Percentiles rank a stretch among this genome's conserved stretches.
Conservation (phyloP, 2,329 filamentous ascomycete genomes). For the Septoria linicola region DNA sequence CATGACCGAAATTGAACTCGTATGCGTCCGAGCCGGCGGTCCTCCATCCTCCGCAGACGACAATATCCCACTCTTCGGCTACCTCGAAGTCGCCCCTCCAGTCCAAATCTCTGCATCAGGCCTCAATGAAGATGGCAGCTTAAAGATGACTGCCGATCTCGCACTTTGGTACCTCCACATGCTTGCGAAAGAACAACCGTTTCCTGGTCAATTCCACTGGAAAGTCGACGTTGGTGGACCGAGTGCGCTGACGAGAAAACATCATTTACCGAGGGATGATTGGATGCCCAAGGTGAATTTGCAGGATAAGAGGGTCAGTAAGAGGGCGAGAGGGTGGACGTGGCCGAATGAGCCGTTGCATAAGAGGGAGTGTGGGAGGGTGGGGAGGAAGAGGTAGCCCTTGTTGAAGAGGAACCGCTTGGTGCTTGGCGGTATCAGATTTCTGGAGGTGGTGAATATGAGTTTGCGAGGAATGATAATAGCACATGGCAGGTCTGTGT, state of each 20-base stretch:
- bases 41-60: conserved; percentile 29
- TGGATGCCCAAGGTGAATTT: conserved; percentile 75
- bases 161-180: conserved; percentile 78
- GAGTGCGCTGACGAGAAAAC: conserved; percentile 68
- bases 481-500: conserved; percentile 23
- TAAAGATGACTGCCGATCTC: conserved; percentile 66
- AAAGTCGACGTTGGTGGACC: conserved; percentile 71
- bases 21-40: conserved; percentile 78
- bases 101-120: conserved; percentile 50
- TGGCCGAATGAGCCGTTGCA: conserved; percentile 71
- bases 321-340: conserved; percentile 71
- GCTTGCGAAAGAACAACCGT: conserved; percentile 62
- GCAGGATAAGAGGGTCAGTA: conserved; percentile 73
- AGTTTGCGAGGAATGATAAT: conserved; percentile 16
- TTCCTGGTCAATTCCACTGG: conserved; percentile 62
- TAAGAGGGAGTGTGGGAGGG: conserved; percentile 65
- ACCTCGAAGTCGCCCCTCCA: conserved; percentile 68
- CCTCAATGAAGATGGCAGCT: conserved; percentile 40
- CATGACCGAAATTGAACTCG: conserved; percentile 91
- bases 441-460: not conserved
- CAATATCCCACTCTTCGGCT: conserved; percentile 77
- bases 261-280: conserved; percentile 65
- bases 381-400: conserved; percentile 38
- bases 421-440: not conserved
- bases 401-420: not conserved